Conservation (phyloP, 2,329 filamentous ascomycete genomes). For the Botryotinia convoluta region DNA sequence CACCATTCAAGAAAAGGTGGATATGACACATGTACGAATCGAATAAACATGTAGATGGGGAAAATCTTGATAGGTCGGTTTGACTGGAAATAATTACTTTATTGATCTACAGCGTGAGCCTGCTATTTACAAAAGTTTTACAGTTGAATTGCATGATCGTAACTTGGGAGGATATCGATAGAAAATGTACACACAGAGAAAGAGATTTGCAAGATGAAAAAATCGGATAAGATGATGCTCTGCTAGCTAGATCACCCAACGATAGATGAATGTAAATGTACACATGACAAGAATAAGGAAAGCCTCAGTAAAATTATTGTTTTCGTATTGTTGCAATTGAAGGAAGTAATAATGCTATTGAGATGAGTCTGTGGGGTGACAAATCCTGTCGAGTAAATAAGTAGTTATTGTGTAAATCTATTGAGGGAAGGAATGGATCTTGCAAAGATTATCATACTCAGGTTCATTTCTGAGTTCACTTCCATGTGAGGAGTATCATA, state of each 20-base stretch:
- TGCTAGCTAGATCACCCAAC: rapidly evolving
- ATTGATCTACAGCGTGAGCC: rapidly evolving
- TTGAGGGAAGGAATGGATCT: rapidly evolving
- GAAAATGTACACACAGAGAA: background rate
- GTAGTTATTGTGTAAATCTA: background rate
- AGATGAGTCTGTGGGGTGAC: background rate
- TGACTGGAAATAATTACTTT: background rate
- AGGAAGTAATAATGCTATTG: background rate
- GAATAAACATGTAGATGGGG: background rate
- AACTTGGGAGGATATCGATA: background rate
- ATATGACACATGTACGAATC: background rate
- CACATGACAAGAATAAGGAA: rapidly evolving
- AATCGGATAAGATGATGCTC: rapidly evolving
- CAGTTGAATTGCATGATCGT: background rate
- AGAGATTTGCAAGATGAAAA: background rate
- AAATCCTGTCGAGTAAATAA: background rate
- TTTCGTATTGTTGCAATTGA: background rate
- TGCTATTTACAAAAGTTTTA: background rate
- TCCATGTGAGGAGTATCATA: too few species aligned
- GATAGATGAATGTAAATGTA: background rate
- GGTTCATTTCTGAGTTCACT: rapidly evolving
- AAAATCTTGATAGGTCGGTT: background rate
- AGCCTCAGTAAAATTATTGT: background rate
- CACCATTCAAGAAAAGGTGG: background rate
- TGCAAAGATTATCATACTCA: background rate